Percentiles rank a stretch among this genome's conserved stretches.
phyloP scores from a whole-genome alignment of 2,329 filamentous ascomycete genomes.

The Tricladium varicosporioides region DNA sequence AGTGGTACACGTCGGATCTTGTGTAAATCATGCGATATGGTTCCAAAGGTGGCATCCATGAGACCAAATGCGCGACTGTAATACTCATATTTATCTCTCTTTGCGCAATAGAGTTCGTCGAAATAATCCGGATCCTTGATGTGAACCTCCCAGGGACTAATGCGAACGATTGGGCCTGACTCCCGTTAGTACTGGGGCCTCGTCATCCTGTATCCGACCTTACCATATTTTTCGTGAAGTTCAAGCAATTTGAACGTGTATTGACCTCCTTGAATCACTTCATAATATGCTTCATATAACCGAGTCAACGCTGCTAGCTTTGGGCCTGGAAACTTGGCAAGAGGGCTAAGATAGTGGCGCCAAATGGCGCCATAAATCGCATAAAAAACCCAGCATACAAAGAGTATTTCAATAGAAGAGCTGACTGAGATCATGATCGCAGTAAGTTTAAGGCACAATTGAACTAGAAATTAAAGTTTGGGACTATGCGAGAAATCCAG shows the following conservation, averaged over 20 bases:
- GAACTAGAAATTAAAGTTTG: too few relatives aligned
- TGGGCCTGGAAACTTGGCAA: conserved; percentile 27
- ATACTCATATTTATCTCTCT: conserved; percentile 8
- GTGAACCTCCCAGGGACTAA: conserved; percentile 30
- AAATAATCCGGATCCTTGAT: conserved; percentile 28
- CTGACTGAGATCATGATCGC: too few relatives aligned
- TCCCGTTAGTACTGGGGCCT: conserved; percentile 23
- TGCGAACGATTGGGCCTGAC: conserved; percentile 28
- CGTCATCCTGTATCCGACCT: conserved; percentile 41
- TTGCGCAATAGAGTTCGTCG: conserved; percentile 24
- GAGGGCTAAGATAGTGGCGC: conserved; percentile 27
- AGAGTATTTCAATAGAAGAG: too few relatives aligned
- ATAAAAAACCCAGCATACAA: too few relatives aligned
- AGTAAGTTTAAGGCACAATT: too few relatives aligned
- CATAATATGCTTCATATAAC: conserved; percentile 36
- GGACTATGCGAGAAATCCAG: too few relatives aligned
- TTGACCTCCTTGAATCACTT: conserved; percentile 39
- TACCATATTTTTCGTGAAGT: conserved; percentile 43
- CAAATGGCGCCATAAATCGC: not conserved
- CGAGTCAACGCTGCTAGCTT: conserved; percentile 21
- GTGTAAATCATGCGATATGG: too few relatives aligned
- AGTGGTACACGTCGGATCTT: too few relatives aligned
- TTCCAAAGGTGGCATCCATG: conserved; percentile 6
- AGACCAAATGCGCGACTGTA: conserved; percentile 7
- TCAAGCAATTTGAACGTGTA: conserved; percentile 42